These are phyloP conservation scores for Globisporangium okanoganense DNA, from an alignment of 352 stramenopile species.

Conservation along the genomic window DNA sequence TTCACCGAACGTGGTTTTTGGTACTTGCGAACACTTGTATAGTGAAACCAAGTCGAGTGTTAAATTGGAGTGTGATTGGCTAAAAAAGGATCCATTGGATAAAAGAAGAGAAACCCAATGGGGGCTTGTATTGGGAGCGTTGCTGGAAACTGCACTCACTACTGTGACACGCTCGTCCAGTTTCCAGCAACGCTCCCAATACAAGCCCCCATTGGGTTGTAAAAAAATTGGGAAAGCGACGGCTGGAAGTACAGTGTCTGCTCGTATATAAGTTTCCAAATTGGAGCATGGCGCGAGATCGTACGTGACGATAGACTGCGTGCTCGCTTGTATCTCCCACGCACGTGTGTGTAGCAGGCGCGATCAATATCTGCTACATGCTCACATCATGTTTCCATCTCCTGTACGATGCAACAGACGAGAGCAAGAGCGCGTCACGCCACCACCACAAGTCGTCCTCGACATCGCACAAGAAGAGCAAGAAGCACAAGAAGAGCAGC, in stretches of 20 bases:
- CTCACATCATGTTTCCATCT: background rate
- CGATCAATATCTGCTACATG: background rate
- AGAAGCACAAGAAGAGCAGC: constrained; percentile 28
- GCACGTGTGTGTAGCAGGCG: background rate
- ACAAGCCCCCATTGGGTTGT: too few species aligned
- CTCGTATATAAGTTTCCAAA: background rate
- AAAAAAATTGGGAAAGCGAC: too few species aligned
- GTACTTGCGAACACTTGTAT: too few species aligned
- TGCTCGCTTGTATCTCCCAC: background rate
- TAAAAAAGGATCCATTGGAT: too few species aligned
- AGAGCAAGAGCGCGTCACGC: constrained; percentile 13
- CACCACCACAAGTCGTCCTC: constrained; percentile 18
- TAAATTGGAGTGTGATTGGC: too few species aligned
- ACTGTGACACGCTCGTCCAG: background rate
- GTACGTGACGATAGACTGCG: background rate
- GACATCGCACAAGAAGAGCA: constrained; percentile 19
- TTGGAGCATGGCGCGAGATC: background rate
- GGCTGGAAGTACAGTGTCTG: background rate
- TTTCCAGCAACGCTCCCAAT: background rate
- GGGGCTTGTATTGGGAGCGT: background rate
- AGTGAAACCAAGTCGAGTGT: too few species aligned
- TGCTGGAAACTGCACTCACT: too few species aligned
- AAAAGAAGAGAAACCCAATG: background rate
- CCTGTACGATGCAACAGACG: background rate
- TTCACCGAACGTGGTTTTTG: too few species aligned